Percentiles rank a stretch among this genome's conserved stretches.
phyloP scores from a whole-genome alignment of 2,329 filamentous ascomycete genomes.

The Botrytis hyacinthi region DNA sequence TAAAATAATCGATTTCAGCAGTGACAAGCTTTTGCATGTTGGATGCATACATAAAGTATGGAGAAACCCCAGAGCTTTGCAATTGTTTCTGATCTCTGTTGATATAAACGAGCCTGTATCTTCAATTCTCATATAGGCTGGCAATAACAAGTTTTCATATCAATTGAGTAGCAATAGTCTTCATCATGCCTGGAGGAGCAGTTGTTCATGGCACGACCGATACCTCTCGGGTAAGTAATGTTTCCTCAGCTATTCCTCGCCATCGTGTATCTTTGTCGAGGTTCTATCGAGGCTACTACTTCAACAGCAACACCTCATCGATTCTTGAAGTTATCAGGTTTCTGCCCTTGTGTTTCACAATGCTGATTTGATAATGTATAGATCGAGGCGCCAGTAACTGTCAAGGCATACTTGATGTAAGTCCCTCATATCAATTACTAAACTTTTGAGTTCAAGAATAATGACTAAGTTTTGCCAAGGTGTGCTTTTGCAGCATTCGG shows the following conservation, averaged over 20 bases:
- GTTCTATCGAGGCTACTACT: neutral
- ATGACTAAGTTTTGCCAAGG: slow-evolving; percentile 15
- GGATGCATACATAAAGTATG: slow-evolving; percentile 12
- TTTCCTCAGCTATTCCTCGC: neutral
- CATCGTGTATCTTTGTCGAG: neutral
- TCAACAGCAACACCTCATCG: neutral
- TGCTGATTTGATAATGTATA: neutral
- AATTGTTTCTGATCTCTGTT: slow-evolving; percentile 5
- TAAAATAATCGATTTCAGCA: neutral
- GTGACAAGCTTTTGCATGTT: neutral
- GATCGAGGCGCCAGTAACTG: slow-evolving; percentile 20
- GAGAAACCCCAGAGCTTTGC: slow-evolving; percentile 1
- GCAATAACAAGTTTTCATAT: neutral
- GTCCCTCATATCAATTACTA: neutral
- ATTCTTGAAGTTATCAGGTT: neutral
- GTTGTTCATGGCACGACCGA: slow-evolving; percentile 22
- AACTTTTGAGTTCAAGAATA: neutral
- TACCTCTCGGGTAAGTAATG: slow-evolving; percentile 21
- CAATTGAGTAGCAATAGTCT: slow-evolving; percentile 10
- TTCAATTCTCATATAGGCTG: slow-evolving; percentile 3
- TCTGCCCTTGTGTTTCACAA: neutral
- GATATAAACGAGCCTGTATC: slow-evolving; percentile 7
- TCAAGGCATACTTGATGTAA: slow-evolving; percentile 17
- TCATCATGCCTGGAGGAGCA: slow-evolving; percentile 22
- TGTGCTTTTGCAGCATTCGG: slow-evolving; percentile 68